phyloP scores from a whole-genome alignment of 2,329 filamentous ascomycete genomes.

The Spiromastix sp. region DNA sequence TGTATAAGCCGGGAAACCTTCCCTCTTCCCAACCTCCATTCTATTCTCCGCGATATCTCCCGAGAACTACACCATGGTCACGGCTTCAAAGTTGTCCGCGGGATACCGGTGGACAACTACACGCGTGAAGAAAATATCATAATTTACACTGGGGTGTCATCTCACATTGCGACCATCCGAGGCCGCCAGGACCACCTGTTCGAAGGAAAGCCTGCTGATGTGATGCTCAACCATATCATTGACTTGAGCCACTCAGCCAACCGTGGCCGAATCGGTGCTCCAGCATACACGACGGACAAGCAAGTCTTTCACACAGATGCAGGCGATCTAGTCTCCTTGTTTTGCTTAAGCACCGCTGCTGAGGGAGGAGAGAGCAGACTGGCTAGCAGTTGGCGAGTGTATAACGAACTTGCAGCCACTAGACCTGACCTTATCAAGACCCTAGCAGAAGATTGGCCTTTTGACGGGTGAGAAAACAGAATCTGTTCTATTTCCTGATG shows the following conservation, averaged over 20 bases:
- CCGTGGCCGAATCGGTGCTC: slow-evolving; percentile 28
- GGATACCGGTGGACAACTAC: slow-evolving; percentile 28
- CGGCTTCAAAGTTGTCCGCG: slow-evolving; percentile 37
- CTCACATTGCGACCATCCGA: slow-evolving; percentile 30
- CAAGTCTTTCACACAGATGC: slow-evolving; percentile 48
- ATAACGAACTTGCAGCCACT: slow-evolving; percentile 43
- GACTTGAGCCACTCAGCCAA: slow-evolving; percentile 36
- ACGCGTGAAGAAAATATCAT: slow-evolving; percentile 28
- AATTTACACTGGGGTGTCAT: slow-evolving; percentile 34
- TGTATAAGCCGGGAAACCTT: slow-evolving; percentile 39
- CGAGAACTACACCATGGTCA: slow-evolving; percentile 29
- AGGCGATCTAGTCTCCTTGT: slow-evolving; percentile 44
- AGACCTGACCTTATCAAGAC: slow-evolving; percentile 45
- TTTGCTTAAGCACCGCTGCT: slow-evolving; percentile 36
- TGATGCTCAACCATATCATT: slow-evolving; percentile 53
- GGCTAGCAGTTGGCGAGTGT: slow-evolving; percentile 43
- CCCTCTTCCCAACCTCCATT: slow-evolving; percentile 28
- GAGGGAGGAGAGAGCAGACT: slow-evolving; percentile 44
- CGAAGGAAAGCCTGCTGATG: slow-evolving; percentile 24
- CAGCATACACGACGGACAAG: slow-evolving; percentile 33
- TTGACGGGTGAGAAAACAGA: slow-evolving; percentile 38
- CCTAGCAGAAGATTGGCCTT: slow-evolving; percentile 38
- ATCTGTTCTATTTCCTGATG: too few relatives aligned
- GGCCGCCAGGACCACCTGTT: slow-evolving; percentile 34
- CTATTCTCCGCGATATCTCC: slow-evolving; percentile 24